Percentiles rank a stretch among this genome's conserved stretches.
These are phyloP conservation scores for Colletotrichum magnum DNA, from an alignment of 2,329 filamentous ascomycete genomes.

Conservation along the genomic window DNA sequence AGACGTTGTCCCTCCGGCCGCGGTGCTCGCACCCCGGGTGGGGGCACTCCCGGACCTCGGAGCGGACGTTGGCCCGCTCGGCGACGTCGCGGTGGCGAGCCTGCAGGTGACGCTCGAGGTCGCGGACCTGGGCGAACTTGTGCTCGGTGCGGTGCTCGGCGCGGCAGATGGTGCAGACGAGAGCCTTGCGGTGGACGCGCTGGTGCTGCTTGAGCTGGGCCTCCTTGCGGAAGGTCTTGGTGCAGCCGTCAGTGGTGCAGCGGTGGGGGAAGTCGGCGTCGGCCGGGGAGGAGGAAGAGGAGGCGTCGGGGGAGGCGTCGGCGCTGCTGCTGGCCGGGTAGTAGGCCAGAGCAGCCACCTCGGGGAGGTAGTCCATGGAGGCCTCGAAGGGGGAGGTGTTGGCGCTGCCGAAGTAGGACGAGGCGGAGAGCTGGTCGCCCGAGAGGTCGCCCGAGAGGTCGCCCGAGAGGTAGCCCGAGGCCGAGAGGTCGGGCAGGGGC, in stretches of 20 bases:
- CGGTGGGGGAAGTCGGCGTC: slow-evolving; percentile 30
- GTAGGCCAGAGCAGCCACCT: background rate
- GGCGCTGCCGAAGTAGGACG: slow-evolving; percentile 34
- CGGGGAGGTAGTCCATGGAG: slow-evolving; percentile 34
- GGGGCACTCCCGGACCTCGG: slow-evolving; percentile 41
- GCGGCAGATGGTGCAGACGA: slow-evolving; percentile 41
- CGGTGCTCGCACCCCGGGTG: slow-evolving; percentile 40
- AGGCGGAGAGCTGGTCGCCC: slow-evolving; percentile 30
- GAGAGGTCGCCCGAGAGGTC: slow-evolving; percentile 18
- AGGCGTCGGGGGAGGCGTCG: slow-evolving; percentile 25
- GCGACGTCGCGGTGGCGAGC: slow-evolving; percentile 40
- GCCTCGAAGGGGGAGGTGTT: slow-evolving; percentile 34
- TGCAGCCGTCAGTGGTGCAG: slow-evolving; percentile 39
- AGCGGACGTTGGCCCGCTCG: slow-evolving; percentile 36
- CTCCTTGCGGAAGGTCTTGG: slow-evolving; percentile 41
- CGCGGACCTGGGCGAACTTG: slow-evolving; percentile 43
- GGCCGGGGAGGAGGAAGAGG: slow-evolving; percentile 6
- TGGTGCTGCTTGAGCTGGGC: slow-evolving; percentile 43
- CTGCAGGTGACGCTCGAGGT: slow-evolving; percentile 43
- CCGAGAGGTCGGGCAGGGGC: slow-evolving; percentile 27
- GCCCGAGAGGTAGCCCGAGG: no score
- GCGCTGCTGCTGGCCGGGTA: slow-evolving; percentile 7
- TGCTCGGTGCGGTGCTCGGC: slow-evolving; percentile 39
- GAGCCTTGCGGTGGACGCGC: slow-evolving; percentile 41
- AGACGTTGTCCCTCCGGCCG: slow-evolving; percentile 41